These are phyloP conservation scores for Verbena officinalis DNA, from an alignment of 257 asterid genomes.

Conservation along the genomic window DNA sequence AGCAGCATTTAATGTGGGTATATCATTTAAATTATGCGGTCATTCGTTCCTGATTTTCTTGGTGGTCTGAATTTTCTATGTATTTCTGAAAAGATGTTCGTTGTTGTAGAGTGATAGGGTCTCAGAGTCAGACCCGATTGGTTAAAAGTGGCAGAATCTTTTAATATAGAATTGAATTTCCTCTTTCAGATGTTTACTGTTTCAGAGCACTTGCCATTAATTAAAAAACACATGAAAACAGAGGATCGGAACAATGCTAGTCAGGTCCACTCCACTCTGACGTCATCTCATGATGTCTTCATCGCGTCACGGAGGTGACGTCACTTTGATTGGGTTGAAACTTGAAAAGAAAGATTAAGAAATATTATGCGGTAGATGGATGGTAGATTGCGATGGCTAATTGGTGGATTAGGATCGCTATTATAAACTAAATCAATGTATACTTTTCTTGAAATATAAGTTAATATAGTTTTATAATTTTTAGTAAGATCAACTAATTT, in stretches of 20 bases:
- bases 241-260: background rate
- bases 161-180: background rate
- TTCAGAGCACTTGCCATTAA: conserved; percentile 17
- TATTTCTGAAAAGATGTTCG: background rate
- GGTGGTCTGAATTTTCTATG: background rate
- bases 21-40: background rate
- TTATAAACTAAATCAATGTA: no score
- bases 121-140: conserved; percentile 8
- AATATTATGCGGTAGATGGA: no score
- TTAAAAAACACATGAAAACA: background rate
- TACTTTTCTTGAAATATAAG: no score
- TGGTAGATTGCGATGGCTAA: conserved; percentile 21
- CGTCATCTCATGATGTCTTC: conserved; percentile 4
- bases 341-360: background rate
- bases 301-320: background rate
- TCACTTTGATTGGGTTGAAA: background rate
- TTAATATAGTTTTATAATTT: no score
- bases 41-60: background rate
- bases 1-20: conserved; percentile 4
- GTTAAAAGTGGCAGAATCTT: conserved; percentile 16
- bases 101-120: background rate
- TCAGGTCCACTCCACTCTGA: conserved; percentile 1
- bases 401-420: background rate
- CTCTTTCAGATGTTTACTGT: conserved; percentile 28
- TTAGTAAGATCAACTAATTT: no score